These are phyloP conservation scores for Colletotrichum gloeosporioides DNA, from an alignment of 2,329 filamentous ascomycete genomes.

Conservation along the genomic window DNA sequence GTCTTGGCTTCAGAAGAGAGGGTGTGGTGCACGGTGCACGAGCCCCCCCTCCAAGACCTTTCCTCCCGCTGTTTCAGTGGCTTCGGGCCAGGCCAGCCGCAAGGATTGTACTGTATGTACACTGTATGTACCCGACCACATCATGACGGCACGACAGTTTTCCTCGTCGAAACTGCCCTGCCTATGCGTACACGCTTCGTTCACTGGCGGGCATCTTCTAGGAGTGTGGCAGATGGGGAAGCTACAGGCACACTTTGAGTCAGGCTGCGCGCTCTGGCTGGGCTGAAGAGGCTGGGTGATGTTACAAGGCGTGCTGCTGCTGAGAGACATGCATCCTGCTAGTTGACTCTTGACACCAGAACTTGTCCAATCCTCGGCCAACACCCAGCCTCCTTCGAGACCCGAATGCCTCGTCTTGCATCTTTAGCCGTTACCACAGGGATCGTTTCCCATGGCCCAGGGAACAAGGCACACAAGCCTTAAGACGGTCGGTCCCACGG, in stretches of 20 bases:
- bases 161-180: neutral
- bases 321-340: neutral
- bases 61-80: slow-evolving; percentile 2
- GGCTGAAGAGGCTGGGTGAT: neutral
- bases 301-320: neutral
- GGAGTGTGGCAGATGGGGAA: neutral
- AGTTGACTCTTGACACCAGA: neutral
- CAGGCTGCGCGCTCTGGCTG: neutral
- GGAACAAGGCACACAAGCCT: neutral
- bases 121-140: neutral
- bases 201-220: neutral
- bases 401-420: neutral
- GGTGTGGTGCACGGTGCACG: neutral
- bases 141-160: neutral
- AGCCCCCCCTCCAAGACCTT: neutral
- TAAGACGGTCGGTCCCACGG: neutral
- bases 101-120: neutral
- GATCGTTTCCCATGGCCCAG: neutral
- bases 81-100: neutral
- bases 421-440: neutral
- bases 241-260: neutral
- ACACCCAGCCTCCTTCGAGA: neutral
- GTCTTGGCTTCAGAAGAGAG: neutral
- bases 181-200: neutral
- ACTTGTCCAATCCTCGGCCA: neutral